phyloP scores from a whole-genome alignment of 1,284 basidiomycete species.

The Stereum hirsutum region DNA sequence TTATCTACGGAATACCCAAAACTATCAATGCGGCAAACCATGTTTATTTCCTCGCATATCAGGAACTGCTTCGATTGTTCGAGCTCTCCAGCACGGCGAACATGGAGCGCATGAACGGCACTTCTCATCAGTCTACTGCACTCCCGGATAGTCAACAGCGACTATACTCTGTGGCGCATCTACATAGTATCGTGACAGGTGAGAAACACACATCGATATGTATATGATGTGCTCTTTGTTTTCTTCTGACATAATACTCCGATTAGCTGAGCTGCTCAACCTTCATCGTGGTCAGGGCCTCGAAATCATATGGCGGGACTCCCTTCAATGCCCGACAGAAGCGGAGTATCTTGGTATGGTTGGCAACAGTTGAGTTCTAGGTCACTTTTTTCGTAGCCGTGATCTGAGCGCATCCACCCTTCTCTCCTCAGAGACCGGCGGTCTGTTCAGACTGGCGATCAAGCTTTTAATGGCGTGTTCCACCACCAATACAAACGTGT shows the following conservation, averaged over 20 bases:
- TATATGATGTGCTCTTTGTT: too few relatives aligned
- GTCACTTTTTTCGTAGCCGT: background rate
- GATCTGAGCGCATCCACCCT: constrained; percentile 9
- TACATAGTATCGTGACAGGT: background rate
- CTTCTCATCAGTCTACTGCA: too few relatives aligned
- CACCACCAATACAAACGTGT: constrained; percentile 56
- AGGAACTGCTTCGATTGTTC: constrained; percentile 63
- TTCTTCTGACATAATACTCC: too few relatives aligned
- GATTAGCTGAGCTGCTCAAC: constrained; percentile 74
- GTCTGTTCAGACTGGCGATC: constrained; percentile 86
- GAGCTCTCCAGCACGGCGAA: too few relatives aligned
- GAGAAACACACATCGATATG: too few relatives aligned
- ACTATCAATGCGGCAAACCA: constrained; percentile 98
- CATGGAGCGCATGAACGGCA: constrained; percentile 13
- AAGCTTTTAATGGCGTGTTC: constrained; percentile 94
- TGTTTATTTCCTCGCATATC: constrained; percentile 87
- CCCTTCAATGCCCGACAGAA: constrained; percentile 87
- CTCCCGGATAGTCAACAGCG: constrained; percentile 6
- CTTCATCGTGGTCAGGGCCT: constrained; percentile 95
- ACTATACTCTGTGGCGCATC: constrained; percentile 17
- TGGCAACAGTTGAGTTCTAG: constrained; percentile 72
- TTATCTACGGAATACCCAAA: constrained; percentile 93
- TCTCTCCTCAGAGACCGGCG: constrained; percentile 98
- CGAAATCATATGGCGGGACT: constrained; percentile 93
- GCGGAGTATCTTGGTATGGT: constrained; percentile 96